Conservation (phyloP, 495 filamentous ascomycete genomes). For the Aspergillus mulundensis region DNA sequence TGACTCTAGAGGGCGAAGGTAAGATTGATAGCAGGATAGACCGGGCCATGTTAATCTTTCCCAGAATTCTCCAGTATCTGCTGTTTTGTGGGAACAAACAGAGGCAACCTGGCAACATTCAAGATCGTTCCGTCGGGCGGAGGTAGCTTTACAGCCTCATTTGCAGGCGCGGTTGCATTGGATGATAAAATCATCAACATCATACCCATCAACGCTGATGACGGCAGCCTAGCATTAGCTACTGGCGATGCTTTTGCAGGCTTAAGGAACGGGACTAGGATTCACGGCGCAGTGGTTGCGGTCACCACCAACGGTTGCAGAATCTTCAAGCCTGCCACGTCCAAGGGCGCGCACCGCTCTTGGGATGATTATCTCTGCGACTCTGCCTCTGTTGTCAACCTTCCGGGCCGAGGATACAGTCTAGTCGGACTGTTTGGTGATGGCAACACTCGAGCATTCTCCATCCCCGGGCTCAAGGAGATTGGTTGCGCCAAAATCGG, state of each 20-base stretch:
- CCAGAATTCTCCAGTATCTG: slow-evolving; percentile 86
- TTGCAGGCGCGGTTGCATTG: slow-evolving; percentile 61
- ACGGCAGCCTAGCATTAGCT: slow-evolving; percentile 69
- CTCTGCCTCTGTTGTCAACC: slow-evolving; percentile 67
- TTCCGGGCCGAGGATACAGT: slow-evolving; percentile 68
- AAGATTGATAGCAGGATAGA: slow-evolving; percentile 1
- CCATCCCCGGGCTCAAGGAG: slow-evolving; percentile 81
- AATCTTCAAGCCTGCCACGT: slow-evolving; percentile 77
- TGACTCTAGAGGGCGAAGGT: slow-evolving; percentile 87
- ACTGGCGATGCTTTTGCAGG: slow-evolving; percentile 66
- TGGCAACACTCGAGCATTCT: slow-evolving; percentile 71
- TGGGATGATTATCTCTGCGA: slow-evolving; percentile 82
- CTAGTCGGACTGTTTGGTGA: slow-evolving; percentile 81
- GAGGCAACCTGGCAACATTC: slow-evolving; percentile 80
- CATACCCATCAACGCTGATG: slow-evolving; percentile 71
- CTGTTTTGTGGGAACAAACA: slow-evolving; percentile 84
- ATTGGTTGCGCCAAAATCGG: slow-evolving; percentile 62
- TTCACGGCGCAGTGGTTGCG: slow-evolving; percentile 65
- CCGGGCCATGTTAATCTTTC: slow-evolving; percentile 18
- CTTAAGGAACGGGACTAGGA: slow-evolving; percentile 63
- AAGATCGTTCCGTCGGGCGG: slow-evolving; percentile 72
- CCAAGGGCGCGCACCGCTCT: slow-evolving; percentile 82
- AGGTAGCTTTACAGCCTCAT: slow-evolving; percentile 68
- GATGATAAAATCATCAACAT: slow-evolving; percentile 73
- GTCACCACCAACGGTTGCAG: slow-evolving; percentile 72